Evolutionary conservation across 345 rosid genomes (phyloP).

Genomic region (Murraya koenigii): DNA sequence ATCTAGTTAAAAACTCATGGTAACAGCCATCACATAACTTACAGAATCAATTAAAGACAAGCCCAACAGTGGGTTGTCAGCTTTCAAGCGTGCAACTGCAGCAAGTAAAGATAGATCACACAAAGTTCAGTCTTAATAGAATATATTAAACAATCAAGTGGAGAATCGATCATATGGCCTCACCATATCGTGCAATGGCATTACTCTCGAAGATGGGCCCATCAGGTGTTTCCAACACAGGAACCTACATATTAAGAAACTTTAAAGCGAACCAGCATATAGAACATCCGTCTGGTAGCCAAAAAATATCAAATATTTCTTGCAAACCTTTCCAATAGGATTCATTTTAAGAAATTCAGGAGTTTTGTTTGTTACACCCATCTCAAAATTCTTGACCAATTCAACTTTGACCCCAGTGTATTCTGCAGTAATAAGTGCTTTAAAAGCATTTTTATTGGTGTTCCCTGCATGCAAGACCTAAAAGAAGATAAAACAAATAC

Average conservation of each 20-base stretch:
- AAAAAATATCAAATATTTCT: neutral
- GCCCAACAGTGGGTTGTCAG: slow-evolving; percentile 62
- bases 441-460: slow-evolving; percentile 65
- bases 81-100: slow-evolving; percentile 73
- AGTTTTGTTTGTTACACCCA: slow-evolving; percentile 81
- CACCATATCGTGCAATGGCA: slow-evolving; percentile 91
- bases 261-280: neutral
- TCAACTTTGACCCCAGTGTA: slow-evolving; percentile 66
- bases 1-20: neutral
- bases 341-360: slow-evolving; percentile 85
- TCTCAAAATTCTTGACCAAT: slow-evolving; percentile 55
- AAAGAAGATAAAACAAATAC: slow-evolving; percentile 6
- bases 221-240: slow-evolving; percentile 92
- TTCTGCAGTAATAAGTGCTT: slow-evolving; percentile 78
- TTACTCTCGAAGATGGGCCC: slow-evolving; percentile 94
- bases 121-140: neutral
- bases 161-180: slow-evolving; percentile 11
- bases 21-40: slow-evolving; percentile 17
- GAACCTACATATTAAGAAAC: slow-evolving; percentile 49
- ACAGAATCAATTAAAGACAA: slow-evolving; percentile 72
- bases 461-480: slow-evolving; percentile 67
- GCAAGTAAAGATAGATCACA: neutral
- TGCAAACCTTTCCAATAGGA: slow-evolving; percentile 81
- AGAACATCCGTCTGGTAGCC: neutral
- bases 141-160: neutral